phyloP scores from a whole-genome alignment of 1,139 yeast species.

The Eremothecium coryli region DNA sequence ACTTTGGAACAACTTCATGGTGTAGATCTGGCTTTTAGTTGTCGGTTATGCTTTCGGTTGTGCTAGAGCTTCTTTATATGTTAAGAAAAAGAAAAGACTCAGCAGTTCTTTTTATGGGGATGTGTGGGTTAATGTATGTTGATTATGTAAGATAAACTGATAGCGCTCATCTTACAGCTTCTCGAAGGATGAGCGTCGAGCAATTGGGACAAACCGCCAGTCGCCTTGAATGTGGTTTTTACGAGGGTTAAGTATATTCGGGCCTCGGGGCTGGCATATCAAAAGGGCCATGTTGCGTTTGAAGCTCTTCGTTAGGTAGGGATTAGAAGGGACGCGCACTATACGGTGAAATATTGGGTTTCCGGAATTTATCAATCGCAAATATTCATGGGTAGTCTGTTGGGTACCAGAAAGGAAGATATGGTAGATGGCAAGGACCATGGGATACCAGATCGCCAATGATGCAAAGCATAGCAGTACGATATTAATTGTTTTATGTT shows the following conservation, averaged over 20 bases:
- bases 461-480: constrained; percentile 41
- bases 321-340: constrained; percentile 31
- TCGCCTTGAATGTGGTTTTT: constrained; percentile 37
- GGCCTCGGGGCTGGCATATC: constrained; percentile 45
- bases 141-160: too few relatives aligned
- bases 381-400: constrained; percentile 61
- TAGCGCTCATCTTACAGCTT: too few relatives aligned
- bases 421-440: constrained; percentile 45
- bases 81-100: too few relatives aligned
- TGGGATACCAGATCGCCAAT: constrained; percentile 44
- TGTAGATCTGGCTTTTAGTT: too few relatives aligned
- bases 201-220: constrained; percentile 32
- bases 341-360: constrained; percentile 24
- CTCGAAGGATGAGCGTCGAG: constrained; percentile 11
- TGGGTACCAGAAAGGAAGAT: constrained; percentile 46
- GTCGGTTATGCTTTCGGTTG: too few relatives aligned
- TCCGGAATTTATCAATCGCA: constrained; percentile 34
- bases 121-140: too few relatives aligned
- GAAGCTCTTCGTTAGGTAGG: constrained; percentile 36
- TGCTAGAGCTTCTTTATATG: too few relatives aligned
- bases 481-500: constrained; percentile 36
- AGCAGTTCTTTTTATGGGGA: too few relatives aligned
- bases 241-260: constrained; percentile 34
- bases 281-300: constrained; percentile 37
- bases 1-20: constrained; percentile 72